Conservation (phyloP, 2,329 filamentous ascomycete genomes). For the Scytalidium lignicola region DNA sequence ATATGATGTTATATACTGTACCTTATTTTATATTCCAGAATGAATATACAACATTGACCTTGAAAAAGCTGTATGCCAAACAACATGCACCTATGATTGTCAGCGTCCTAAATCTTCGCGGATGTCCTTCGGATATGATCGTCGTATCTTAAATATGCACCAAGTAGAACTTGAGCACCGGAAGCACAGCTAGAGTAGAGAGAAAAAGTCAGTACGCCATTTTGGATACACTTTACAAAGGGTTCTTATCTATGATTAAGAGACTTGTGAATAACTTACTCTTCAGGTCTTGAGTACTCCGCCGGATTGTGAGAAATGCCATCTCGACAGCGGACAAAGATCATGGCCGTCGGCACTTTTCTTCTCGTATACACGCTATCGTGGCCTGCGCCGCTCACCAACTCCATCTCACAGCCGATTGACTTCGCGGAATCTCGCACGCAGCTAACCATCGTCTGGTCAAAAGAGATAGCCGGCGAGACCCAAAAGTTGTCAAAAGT, state of each 20-base stretch:
- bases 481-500: constrained; percentile 10
- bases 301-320: constrained; percentile 20
- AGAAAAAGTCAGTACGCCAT: not conserved
- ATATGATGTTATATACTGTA: no score
- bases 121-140: not conserved
- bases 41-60: no score
- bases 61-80: no score
- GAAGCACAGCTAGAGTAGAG: constrained; percentile 34
- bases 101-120: not conserved
- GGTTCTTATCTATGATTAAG: not conserved
- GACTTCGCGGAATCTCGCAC: constrained; percentile 11
- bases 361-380: constrained; percentile 25
- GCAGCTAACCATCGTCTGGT: constrained; percentile 18
- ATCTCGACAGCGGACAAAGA: constrained; percentile 24
- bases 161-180: constrained; percentile 41
- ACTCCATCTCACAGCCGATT: constrained; percentile 18
- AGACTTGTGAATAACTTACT: constrained; percentile 3
- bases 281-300: constrained; percentile 17
- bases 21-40: no score
- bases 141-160: constrained; percentile 32
- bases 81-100: no score
- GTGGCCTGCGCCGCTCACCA: constrained; percentile 18
- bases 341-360: constrained; percentile 26
- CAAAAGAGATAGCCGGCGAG: constrained; percentile 16
- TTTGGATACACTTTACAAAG: not conserved